Evolutionary conservation across 2,329 filamentous ascomycete genomes (phyloP).

Genomic region (Colletotrichum shisoi): DNA sequence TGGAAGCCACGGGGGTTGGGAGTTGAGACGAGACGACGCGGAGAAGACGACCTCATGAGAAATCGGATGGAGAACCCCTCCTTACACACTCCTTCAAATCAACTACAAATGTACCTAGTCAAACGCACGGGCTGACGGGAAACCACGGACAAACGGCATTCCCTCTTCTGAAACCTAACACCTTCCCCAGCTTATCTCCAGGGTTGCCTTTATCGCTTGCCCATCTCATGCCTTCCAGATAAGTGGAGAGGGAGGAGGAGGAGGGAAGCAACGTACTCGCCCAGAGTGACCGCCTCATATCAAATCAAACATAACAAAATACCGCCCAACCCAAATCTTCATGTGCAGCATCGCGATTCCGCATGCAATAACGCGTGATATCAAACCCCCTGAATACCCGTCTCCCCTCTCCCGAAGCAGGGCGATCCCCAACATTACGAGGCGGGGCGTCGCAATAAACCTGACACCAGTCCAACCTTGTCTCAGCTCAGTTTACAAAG

Average conservation of each 20-base stretch:
- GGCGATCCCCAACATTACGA: constrained; percentile 24
- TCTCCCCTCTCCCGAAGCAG: constrained; percentile 16
- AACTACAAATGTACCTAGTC: constrained; percentile 7
- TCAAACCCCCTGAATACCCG: neutral
- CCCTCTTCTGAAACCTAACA: constrained; percentile 24
- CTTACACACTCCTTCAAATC: constrained; percentile 24
- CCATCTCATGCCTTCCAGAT: neutral
- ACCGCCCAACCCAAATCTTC: neutral
- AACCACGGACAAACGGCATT: constrained; percentile 14
- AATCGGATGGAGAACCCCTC: constrained; percentile 14
- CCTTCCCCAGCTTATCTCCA: constrained; percentile 12
- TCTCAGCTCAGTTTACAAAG: neutral
- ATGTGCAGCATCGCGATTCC: neutral
- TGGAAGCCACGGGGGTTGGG: neutral
- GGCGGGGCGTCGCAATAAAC: constrained; percentile 31
- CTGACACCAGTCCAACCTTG: constrained; percentile 28
- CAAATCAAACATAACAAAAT: constrained; percentile 20
- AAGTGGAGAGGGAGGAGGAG: neutral
- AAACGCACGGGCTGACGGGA: constrained; percentile 20
- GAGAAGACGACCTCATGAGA: constrained; percentile 9
- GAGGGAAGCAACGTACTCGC: neutral
- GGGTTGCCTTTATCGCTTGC: neutral
- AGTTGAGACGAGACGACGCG: neutral
- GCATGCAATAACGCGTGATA: neutral
- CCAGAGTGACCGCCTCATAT: neutral